A percentile compares a stretch with the other conserved stretches of the same genome.
phyloP scores from a whole-genome alignment of 192 early-diverging fungal genomes.

The Irineochytrium annulatum region DNA sequence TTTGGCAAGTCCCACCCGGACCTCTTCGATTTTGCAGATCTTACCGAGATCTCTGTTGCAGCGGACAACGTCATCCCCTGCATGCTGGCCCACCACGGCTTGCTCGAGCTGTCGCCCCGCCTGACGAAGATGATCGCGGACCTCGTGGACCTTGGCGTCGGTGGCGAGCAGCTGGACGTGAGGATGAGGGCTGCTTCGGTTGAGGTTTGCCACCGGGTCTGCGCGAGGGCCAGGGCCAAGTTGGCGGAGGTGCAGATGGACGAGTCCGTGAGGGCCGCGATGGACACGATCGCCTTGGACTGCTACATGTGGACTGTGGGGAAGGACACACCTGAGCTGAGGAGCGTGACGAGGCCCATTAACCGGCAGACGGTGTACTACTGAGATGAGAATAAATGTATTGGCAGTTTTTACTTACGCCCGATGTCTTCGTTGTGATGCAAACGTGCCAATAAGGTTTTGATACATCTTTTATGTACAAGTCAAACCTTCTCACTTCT shows the following conservation, averaged over 20 bases:
- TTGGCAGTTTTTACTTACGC: too few relatives aligned
- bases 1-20: slow-evolving; percentile 49
- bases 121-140: background rate
- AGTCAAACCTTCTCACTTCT: too few relatives aligned
- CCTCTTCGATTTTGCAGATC: slow-evolving; percentile 65
- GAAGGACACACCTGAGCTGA: background rate
- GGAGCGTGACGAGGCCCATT: background rate
- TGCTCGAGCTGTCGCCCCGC: slow-evolving; percentile 7
- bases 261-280: background rate
- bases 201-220: background rate
- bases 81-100: slow-evolving; percentile 39
- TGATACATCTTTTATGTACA: too few relatives aligned
- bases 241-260: too few relatives aligned
- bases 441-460: too few relatives aligned
- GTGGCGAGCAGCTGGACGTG: background rate
- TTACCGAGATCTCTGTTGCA: slow-evolving; percentile 64
- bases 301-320: background rate
- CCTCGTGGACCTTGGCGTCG: background rate
- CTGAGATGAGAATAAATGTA: too few relatives aligned
- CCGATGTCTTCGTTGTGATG: too few relatives aligned
- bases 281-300: background rate
- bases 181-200: background rate
- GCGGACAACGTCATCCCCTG: slow-evolving; percentile 73
- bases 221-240: background rate
- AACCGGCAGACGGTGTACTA: background rate